Evolutionary conservation across 768 basidiomycete genomes (phyloP), one percentile per base, ranked within the genome.

Genomic region (Termitomyces sp.): DNA sequence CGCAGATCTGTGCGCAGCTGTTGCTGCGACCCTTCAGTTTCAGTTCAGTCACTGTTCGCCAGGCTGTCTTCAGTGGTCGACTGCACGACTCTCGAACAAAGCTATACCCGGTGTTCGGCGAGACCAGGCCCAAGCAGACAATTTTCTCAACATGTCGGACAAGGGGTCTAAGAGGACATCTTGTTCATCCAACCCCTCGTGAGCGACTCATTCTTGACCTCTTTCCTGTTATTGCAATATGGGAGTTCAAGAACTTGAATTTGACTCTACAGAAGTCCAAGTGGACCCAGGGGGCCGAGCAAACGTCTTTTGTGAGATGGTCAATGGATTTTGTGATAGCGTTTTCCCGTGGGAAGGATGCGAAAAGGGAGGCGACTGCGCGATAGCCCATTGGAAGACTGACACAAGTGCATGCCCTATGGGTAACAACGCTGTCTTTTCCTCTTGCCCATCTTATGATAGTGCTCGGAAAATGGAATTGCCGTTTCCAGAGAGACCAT

Each of bases 331-430:
- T 33, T 30, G 42, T 3, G n/a, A 26, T 17, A 21, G 47, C 3
- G 5, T 21, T 5, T 55, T 55, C 35, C 47, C 47, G 12, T 55
- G 54, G 54, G 47, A 21, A 55, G 45, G 12, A 8, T 55, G 54
- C 5, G 54, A 55, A 44, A 28, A 41, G 23, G 47, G 47, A 40
- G 5, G n/a, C 2, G 26, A 55, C 3, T 55, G 47, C 4, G 28
- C n/a, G 0, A 7, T 51, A 40, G n/a, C 19, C 17, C 50, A 51
- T 41, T 41, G 37, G 33, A 41, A 41, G n/a, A 41, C 19, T 4
- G n/a, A n/a, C 37, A 12, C 6, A 23, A 50, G 15, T 15, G 37
- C 50, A 28, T 50, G 50, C 37, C 37, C 35, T 10, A 50, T 40
- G 38, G 50, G 23, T 4, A 50, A 51, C 4, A 30, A 51, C 7